Conservation (phyloP, 192 early-diverging fungal genomes). For the Umbelopsis sp. region DNA sequence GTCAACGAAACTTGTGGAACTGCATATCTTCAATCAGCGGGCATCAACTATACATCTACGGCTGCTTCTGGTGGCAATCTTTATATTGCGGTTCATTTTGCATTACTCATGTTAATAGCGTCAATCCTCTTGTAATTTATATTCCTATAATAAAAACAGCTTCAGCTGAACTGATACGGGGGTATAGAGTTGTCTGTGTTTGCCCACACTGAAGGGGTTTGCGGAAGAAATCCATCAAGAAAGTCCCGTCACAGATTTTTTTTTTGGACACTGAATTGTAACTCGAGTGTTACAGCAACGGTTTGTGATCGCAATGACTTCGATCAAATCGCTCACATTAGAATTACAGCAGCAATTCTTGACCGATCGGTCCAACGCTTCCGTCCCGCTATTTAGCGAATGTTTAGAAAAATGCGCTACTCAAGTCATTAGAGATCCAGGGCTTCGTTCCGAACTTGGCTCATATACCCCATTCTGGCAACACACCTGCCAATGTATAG, state of each 20-base stretch:
- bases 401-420: conserved; percentile 11
- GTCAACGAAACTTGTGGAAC: conserved; percentile 1
- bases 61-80: not conserved
- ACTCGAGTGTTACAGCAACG: not conserved
- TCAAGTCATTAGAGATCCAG: not conserved
- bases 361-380: not conserved
- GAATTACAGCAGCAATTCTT: conserved; percentile 1
- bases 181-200: too few relatives aligned
- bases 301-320: not conserved
- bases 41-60: not conserved
- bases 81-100: not conserved
- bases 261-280: not conserved
- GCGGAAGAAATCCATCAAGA: not conserved
- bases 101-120: not conserved
- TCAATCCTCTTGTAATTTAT: not conserved
- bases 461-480: not conserved
- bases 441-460: not conserved
- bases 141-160: not conserved
- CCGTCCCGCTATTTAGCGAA: not conserved
- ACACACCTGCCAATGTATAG: not conserved
- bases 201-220: too few relatives aligned
- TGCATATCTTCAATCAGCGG: not conserved
- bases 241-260: conserved; percentile 2
- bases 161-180: not conserved
- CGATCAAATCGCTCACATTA: conserved; percentile 4